Base-by-base conservation (phyloP, 495 filamentous ascomycete species). In the Letharia lupina region DNA sequence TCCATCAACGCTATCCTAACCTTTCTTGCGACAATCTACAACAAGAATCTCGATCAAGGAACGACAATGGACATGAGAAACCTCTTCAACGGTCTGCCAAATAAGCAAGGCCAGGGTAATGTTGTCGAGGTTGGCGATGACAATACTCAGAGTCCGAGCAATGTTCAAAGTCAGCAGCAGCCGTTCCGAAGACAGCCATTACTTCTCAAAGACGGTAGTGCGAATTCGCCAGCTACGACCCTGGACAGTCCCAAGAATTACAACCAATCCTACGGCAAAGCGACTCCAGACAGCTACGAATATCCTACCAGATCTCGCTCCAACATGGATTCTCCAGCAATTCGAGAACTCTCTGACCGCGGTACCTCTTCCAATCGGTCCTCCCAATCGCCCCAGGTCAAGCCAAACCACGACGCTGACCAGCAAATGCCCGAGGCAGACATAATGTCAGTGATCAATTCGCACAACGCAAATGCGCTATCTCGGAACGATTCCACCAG, bases 1-100 rank as follows among this genome's bases (percentile, higher is more conserved):
- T 96, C 92, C 13, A 98, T 98, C 73, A 98, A 96, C 70, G 94
- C 95, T 35, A 98, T 98, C 69, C 80, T 98, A 20, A 96, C 91
- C 41, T 98, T 98, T 74, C 83, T 98, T 4, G 95, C 94, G 23
- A 97, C 94, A 12, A 91, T 98, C 12, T 98, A 97, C 79, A 90
- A 94, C 70, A 89, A 87, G 65, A 89, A 85, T 67, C 74, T 90
- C 39, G 84, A 87, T 9, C 79, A 84, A 63, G 86, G 85, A 56
- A 78, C 52, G 52, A 56, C 78, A 35, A 84, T 89, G 68, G 90
- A 86, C 58, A 80, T 91, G 37, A 85, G 86, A 23, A 88, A 89
- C 66, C 83, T 91, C 59, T 83, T 93, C 72, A 89, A 85, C 54
- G 84, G 85, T 61, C 87, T 91, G 47, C 74, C 77, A 45, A 80